phyloP scores from a whole-genome alignment of 2,329 filamentous ascomycete species.

The Colletotrichum noveboracense region DNA sequence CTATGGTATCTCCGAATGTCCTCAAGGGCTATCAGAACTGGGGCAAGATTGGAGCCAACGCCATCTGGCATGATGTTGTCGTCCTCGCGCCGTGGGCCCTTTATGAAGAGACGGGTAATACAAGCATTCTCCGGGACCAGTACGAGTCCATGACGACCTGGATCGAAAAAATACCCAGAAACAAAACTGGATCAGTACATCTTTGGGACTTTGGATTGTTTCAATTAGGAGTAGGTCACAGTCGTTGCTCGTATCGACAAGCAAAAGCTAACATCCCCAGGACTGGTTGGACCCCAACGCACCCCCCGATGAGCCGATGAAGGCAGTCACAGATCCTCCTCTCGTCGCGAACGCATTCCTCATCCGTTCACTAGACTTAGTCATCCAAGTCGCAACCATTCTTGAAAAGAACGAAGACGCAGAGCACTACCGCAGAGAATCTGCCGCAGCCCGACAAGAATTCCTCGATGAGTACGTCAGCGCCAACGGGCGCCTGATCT shows the following conservation, averaged over 20 bases:
- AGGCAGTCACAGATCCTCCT: conserved; percentile 31
- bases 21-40: conserved; percentile 17
- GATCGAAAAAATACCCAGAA: neutral
- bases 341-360: conserved; percentile 37
- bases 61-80: conserved; percentile 16
- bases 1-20: conserved; percentile 33
- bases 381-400: neutral
- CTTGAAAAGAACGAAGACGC: neutral
- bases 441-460: neutral
- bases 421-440: neutral
- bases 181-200: neutral
- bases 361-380: conserved; percentile 16
- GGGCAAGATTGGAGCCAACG: conserved; percentile 21
- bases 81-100: conserved; percentile 8
- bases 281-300: conserved; percentile 38
- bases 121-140: neutral
- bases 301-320: conserved; percentile 29
- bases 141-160: conserved; percentile 1
- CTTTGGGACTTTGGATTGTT: neutral
- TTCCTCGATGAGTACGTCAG: conserved; percentile 29
- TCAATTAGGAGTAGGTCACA: neutral
- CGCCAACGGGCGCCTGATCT: conserved; percentile 13
- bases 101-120: neutral
- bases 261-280: neutral
- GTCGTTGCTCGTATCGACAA: too few species aligned